Base-by-base conservation (phyloP, 805 yeast genomes). In the Tetrapisispora pingtungensis region DNA sequence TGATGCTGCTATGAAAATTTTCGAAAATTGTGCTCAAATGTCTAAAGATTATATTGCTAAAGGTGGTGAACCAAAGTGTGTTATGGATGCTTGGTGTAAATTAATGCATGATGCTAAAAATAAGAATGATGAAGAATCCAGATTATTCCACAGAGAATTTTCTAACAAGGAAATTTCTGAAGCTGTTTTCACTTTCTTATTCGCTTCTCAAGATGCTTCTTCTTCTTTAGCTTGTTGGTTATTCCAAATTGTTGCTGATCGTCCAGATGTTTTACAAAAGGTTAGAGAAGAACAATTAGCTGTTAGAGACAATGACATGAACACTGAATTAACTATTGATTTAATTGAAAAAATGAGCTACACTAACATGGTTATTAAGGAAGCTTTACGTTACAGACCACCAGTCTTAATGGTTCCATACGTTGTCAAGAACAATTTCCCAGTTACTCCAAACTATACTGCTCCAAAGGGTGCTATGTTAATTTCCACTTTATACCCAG, bases 381-480 rank as follows among this genome's bases (percentile, higher is more conserved):
- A 93, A 71, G 71, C 93, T 44, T 76, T 93, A 55, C 81, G 98
- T 64, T 84, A 84, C 71, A 81, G 97, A 68, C 98, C 98, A 24
- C 98, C 98, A 3, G 98, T 93, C 49, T 60, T 89, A 46, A 93
- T 93, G 98, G 97, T 93, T 49, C 98, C 98, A 42, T 93, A 93
- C 63, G 87, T 86, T 48, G 96, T 77, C 43, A 93, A 93, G 73
- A 74, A 87, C 64, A 69, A 75, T 13, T 93, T 84, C 74, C 95
- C 95, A 35, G 79, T 93, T 43, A 75, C 86, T 33, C 81, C 82
- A 14, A 75, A 72, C 46, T 93, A 93, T 69, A 80, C 90, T 24
- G 96, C 88, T 41, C 98, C 98, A 62, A 89, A 88, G 69, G 97
- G 97, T 38, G 74, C 97, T 24, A 93, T 93, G 98, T 74, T 93